Evolutionary conservation across 805 yeast species (phyloP), one percentile per base, ranked within the genome.

Genomic region (Cyberlindnera xylosilytica): DNA sequence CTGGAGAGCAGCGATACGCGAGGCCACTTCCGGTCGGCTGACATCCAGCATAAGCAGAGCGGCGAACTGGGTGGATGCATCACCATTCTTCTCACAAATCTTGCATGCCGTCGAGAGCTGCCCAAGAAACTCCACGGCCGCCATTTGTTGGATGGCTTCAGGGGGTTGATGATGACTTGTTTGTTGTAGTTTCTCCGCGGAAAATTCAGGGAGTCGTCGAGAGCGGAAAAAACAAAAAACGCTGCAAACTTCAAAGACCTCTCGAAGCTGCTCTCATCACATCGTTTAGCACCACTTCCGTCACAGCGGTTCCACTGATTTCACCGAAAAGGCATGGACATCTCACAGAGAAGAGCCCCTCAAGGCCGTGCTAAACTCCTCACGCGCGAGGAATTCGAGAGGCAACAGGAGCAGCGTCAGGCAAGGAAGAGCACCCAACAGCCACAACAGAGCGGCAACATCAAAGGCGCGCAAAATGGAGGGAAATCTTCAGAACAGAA

Each of bases 1-100:
- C 27, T 58, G 61, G 4, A 56, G 32, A 1, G 34, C 26, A 3
- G 50, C 36, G 12, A 52, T 38, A 34, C n/a, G 36, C 8, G 23
- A 18, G 1, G 45, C 38, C 4, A 44, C 31, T 7, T 44, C 34
- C 4, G 12, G 22, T n/a, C 38, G 18, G 3, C 41, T 17, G 18
- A 54, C 28, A 24, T 53, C 45, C 28, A 49, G 35, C 17, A 46
- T 46, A 6, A 49, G 36, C 15, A 50, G 32, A n/a, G 28, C 31
- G 12, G 50, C 39, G 20, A 52, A 38, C 20, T 43, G 36, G 3
- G 6, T 13, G 10, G 40, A n/a, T 18, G 24, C 40, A 15, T 36
- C 39, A 15, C 24, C 32, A 3, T 26, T 7, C 4, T 16, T 10
- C 33, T 24, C 5, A 7, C 33, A 36, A 7, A 4, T 22, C 11